Percentiles rank a stretch among this genome's conserved stretches.
Evolutionary conservation across 2,329 filamentous ascomycete genomes (phyloP).

Genomic region (Botrytis fragariae): DNA sequence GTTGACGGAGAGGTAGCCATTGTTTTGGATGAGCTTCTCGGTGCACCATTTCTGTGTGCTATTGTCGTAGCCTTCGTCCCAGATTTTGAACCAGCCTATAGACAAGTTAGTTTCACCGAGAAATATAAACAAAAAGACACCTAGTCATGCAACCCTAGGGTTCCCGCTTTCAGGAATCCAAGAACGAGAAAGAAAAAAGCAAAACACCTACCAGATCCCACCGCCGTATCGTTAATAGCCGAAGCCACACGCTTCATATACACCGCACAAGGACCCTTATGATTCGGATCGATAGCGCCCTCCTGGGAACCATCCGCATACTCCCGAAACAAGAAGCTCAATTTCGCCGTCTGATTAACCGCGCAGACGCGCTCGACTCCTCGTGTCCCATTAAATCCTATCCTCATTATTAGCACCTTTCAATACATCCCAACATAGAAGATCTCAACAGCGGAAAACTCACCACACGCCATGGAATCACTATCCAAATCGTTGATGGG

Average conservation of each 20-base stretch:
- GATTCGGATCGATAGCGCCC: slow-evolving; percentile 57
- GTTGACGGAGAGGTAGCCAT: slow-evolving; percentile 60
- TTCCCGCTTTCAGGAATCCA: background rate
- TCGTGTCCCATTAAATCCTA: slow-evolving; percentile 48
- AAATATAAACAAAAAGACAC: background rate
- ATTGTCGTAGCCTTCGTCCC: slow-evolving; percentile 63
- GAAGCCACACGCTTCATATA: slow-evolving; percentile 69
- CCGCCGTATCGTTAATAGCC: slow-evolving; percentile 51
- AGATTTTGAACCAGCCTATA: slow-evolving; percentile 70
- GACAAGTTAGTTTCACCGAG: background rate
- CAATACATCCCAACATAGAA: background rate
- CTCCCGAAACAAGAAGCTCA: slow-evolving; percentile 60
- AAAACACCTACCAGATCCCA: slow-evolving; percentile 51
- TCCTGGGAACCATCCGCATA: slow-evolving; percentile 55
- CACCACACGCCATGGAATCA: slow-evolving; percentile 70
- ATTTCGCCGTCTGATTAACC: slow-evolving; percentile 30
- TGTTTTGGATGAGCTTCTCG: slow-evolving; percentile 62
- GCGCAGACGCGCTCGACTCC: slow-evolving; percentile 49
- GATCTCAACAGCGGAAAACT: slow-evolving; percentile 30
- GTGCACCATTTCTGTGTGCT: slow-evolving; percentile 63
- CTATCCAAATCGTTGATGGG: slow-evolving; percentile 58
- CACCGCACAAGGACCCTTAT: slow-evolving; percentile 68
- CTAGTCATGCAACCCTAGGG: background rate
- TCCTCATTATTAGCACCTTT: background rate
- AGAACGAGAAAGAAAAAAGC: background rate